Evolutionary conservation across 306 rosid species (phyloP).

Genomic region (Gastrolobium villosum): DNA sequence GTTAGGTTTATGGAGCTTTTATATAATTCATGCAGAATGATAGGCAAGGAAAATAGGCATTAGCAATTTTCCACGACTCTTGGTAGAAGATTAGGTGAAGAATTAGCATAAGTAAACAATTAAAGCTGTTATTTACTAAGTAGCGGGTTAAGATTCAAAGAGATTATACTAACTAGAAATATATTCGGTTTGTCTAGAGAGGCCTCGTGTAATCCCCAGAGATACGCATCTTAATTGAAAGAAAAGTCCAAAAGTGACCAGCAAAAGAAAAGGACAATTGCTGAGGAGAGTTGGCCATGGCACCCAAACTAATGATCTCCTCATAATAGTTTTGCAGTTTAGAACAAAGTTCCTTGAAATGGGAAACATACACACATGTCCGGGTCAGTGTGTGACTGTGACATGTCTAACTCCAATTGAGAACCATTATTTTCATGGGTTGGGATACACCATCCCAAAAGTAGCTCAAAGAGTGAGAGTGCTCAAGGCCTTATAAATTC

Average conservation of each 20-base stretch:
- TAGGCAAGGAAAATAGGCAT: not conserved
- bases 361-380: slow-evolving; percentile 38
- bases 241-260: slow-evolving; percentile 47
- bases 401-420: slow-evolving; percentile 24
- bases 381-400: slow-evolving; percentile 2
- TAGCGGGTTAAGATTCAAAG: slow-evolving; percentile 10
- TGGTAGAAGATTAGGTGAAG: not conserved
- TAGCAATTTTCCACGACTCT: not conserved
- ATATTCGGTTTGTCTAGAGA: slow-evolving; percentile 32
- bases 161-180: slow-evolving; percentile 21
- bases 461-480: too few relatives aligned
- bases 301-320: slow-evolving; percentile 31
- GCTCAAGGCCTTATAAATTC: too few relatives aligned
- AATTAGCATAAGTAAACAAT: not conserved
- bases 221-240: slow-evolving; percentile 48
- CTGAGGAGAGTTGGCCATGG: slow-evolving; percentile 25
- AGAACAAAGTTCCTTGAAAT: slow-evolving; percentile 39
- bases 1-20: slow-evolving; percentile 32
- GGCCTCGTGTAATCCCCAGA: slow-evolving; percentile 35
- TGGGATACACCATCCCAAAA: too few relatives aligned
- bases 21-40: not conserved
- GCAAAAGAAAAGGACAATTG: slow-evolving; percentile 52
- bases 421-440: slow-evolving; percentile 1
- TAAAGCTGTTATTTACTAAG: slow-evolving; percentile 19
- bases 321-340: slow-evolving; percentile 17